Conservation (phyloP, 2,329 filamentous ascomycete species). For the Stemphylium beticola region DNA sequence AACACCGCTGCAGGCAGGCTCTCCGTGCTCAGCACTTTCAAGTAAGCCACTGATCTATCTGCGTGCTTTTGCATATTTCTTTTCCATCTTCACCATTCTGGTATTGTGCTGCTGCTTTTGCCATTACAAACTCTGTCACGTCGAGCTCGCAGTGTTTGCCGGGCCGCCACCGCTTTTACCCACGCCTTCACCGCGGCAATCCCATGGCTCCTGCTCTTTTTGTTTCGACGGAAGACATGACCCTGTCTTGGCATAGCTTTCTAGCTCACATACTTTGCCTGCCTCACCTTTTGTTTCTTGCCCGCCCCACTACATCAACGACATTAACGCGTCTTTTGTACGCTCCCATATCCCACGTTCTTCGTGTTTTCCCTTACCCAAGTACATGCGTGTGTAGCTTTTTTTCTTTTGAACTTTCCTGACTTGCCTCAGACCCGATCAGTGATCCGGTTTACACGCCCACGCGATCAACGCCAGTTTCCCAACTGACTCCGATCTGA, state of each 20-base stretch:
- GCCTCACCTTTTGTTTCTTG: constrained; percentile 5
- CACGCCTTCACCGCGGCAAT: constrained; percentile 20
- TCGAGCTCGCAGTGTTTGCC: constrained; percentile 6
- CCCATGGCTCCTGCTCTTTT: constrained; percentile 16
- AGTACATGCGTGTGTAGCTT: constrained; percentile 15
- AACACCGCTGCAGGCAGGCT: constrained; percentile 23
- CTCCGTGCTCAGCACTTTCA: constrained; percentile 18
- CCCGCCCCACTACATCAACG: constrained; percentile 3
- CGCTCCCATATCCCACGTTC: not conserved
- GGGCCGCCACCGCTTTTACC: constrained; percentile 7
- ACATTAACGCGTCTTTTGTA: constrained; percentile 6
- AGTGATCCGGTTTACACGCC: constrained; percentile 14
- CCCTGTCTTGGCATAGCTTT: constrained; percentile 6
- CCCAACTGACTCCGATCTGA: constrained; percentile 9
- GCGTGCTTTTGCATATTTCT: not conserved
- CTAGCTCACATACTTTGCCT: constrained; percentile 3
- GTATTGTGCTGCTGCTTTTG: not conserved
- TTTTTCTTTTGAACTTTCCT: constrained; percentile 17
- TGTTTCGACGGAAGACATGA: constrained; percentile 9
- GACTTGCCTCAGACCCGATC: constrained; percentile 19
- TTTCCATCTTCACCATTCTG: not conserved
- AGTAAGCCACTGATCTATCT: constrained; percentile 13
- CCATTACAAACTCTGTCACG: constrained; percentile 8
- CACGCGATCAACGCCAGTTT: constrained; percentile 3
- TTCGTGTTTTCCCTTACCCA: not conserved